Conservation (phyloP, 371 early-diverging fungal genomes). For the Mortierella sp. region DNA sequence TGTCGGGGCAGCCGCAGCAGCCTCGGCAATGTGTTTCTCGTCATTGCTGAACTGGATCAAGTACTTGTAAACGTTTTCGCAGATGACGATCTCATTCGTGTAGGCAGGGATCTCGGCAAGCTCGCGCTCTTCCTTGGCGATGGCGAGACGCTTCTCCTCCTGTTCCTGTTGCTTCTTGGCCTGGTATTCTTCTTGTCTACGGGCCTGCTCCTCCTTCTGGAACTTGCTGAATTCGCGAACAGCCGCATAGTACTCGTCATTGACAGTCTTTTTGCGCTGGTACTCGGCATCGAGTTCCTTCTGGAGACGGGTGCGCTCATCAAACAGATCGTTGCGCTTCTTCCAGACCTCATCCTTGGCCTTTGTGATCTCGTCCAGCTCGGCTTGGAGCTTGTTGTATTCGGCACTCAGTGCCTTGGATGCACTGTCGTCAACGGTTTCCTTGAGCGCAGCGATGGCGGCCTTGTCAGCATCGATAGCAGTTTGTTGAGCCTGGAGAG, state of each 20-base stretch:
- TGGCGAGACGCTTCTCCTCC: constrained; percentile 69
- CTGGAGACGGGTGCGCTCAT: constrained; percentile 80
- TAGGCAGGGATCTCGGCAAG: constrained; percentile 91
- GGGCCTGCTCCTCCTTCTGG: constrained; percentile 80
- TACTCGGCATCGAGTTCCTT: constrained; percentile 78
- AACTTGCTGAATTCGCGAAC: constrained; percentile 82
- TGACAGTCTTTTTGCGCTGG: constrained; percentile 71
- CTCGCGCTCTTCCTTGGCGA: constrained; percentile 81
- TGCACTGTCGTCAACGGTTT: constrained; percentile 73
- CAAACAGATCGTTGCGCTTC: constrained; percentile 75
- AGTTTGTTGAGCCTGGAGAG: constrained; percentile 70
- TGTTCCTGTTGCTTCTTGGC: constrained; percentile 74
- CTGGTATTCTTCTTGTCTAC: constrained; percentile 72
- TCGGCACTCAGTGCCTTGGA: constrained; percentile 73
- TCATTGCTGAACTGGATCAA: constrained; percentile 59
- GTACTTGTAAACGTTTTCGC: constrained; percentile 81
- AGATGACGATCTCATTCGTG: constrained; percentile 83
- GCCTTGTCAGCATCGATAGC: constrained; percentile 80
- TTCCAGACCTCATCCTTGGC: constrained; percentile 71
- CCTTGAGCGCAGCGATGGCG: constrained; percentile 72
- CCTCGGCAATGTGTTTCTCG: constrained; percentile 57
- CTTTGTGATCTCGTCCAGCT: constrained; percentile 74
- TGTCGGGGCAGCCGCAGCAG: constrained; percentile 13
- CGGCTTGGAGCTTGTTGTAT: constrained; percentile 71
- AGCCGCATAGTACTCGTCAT: constrained; percentile 76